Conservation (phyloP, 495 filamentous ascomycete genomes). For the Podospora sp. region DNA sequence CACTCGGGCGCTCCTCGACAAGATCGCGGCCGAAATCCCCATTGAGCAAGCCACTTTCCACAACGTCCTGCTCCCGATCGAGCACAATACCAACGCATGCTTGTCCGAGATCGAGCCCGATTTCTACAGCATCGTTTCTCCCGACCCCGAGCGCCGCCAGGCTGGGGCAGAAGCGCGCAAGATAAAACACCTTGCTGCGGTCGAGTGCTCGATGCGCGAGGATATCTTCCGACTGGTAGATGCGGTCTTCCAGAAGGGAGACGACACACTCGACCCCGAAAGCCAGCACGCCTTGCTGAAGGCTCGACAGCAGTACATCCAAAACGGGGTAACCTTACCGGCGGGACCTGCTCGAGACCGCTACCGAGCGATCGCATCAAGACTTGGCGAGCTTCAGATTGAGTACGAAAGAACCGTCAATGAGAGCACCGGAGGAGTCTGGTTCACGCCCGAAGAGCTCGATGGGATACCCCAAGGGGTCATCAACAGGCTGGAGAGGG, state of each 20-base stretch:
- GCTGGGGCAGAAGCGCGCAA: constrained; percentile 1
- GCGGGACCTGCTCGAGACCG: not conserved
- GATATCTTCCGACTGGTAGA: not conserved
- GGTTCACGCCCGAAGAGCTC: constrained; percentile 4
- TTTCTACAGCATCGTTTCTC: not conserved
- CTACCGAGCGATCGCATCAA: not conserved
- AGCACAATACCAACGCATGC: not conserved
- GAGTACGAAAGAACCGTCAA: not conserved
- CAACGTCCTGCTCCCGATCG: not conserved
- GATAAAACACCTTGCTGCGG: not conserved
- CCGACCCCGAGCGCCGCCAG: not conserved
- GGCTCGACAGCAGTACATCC: not conserved
- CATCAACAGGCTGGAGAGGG: not conserved
- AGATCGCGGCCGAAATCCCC: constrained; percentile 3
- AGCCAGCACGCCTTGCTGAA: not conserved
- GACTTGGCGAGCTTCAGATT: not conserved
- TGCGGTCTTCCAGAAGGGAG: not conserved
- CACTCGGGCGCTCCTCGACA: not conserved
- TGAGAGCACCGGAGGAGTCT: not conserved
- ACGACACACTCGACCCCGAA: not conserved
- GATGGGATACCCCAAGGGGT: not conserved
- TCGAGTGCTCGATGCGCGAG: constrained; percentile 6
- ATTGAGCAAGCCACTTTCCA: constrained; percentile 5
- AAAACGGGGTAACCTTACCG: not conserved
- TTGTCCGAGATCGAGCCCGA: constrained; percentile 9